These are phyloP conservation scores for Leucosporidium creatinivorum DNA, from an alignment of 768 basidiomycete genomes.

Conservation along the genomic window DNA sequence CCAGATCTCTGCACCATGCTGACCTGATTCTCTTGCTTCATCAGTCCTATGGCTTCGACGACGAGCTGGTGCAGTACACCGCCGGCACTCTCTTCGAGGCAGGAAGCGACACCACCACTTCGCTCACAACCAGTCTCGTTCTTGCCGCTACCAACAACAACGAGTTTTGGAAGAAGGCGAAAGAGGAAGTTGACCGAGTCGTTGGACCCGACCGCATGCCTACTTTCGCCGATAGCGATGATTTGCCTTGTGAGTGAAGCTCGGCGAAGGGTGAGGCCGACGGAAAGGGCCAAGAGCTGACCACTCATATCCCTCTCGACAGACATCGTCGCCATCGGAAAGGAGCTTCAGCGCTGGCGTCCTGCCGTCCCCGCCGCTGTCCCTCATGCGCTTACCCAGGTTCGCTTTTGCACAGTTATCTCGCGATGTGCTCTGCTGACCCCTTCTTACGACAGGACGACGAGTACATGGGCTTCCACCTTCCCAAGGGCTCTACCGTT, in stretches of 20 bases:
- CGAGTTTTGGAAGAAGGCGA: conserved; percentile 8
- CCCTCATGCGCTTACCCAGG: conserved; percentile 19
- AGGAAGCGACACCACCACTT: conserved; percentile 27
- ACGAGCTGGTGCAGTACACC: background rate
- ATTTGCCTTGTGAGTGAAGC: background rate
- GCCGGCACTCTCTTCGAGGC: background rate
- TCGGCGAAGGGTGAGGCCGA: background rate
- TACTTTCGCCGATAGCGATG: conserved; percentile 5
- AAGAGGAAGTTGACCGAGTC: conserved; percentile 24
- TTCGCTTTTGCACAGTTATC: background rate
- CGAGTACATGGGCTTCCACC: conserved; percentile 1
- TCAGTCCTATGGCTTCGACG: background rate
- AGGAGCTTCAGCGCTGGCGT: conserved; percentile 29
- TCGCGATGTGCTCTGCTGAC: background rate
- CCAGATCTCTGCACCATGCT: too few species aligned
- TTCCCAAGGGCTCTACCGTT: conserved; percentile 8
- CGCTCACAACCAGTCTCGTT: conserved; percentile 12
- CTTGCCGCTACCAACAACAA: conserved; percentile 15
- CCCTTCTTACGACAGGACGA: background rate
- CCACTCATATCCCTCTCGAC: too few species aligned
- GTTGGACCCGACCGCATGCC: conserved; percentile 20
- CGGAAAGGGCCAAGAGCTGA: too few species aligned
- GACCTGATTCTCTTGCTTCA: too few species aligned
- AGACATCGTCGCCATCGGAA: conserved; percentile 12
- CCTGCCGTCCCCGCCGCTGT: conserved; percentile 30